Base-by-base conservation (phyloP, 495 filamentous ascomycete genomes). In the Oidiodendron maius region DNA sequence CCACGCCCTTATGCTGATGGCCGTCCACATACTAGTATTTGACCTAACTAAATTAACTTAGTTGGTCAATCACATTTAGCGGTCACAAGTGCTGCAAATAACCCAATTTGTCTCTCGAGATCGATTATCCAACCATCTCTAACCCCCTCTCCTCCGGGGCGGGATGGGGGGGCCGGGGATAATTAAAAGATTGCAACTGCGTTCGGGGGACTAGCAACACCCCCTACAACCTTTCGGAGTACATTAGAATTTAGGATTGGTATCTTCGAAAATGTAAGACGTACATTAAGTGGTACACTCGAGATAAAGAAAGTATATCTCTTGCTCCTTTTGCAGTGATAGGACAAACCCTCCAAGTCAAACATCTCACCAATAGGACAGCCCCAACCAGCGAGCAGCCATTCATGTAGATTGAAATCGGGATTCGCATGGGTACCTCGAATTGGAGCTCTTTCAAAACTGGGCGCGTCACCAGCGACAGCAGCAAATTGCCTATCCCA, bases 301-400 rank as follows among this genome's bases (percentile, higher is more conserved):
- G 8, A 8, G n/a, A 32, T n/a, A 32, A 32, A 32, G 28, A 32
- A 32, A 32, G 28, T 8, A 8, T 32, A 8, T 32, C 28, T n/a
- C 28, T n/a, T n/a, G n/a, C 8, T 32, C 28, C n/a, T n/a, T n/a
- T n/a, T 32, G n/a, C 42, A 23, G 43, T 40, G 39, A 3, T 32
- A 48, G 30, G 35, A 10, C 52, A 78, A 54, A 22, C 54, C 56
- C 61, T 78, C 75, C 20, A 78, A 52, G 60, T 80, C 73, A 58
- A 76, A 79, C 51, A 77, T 56, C 60, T 80, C 77, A 0, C 75
- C 75, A 51, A 80, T 74, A n/a, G n/a, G n/a, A n/a, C n/a, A n/a
- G n/a, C n/a, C n/a, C n/a, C 73, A 81, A 6, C 70, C 70, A 3
- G 61, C 68, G 22, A 80, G 55, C 25, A 75, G 52, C 67, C 66